Evolutionary conservation across 306 rosid genomes (phyloP).

Genomic region (Pyrus communis): DNA sequence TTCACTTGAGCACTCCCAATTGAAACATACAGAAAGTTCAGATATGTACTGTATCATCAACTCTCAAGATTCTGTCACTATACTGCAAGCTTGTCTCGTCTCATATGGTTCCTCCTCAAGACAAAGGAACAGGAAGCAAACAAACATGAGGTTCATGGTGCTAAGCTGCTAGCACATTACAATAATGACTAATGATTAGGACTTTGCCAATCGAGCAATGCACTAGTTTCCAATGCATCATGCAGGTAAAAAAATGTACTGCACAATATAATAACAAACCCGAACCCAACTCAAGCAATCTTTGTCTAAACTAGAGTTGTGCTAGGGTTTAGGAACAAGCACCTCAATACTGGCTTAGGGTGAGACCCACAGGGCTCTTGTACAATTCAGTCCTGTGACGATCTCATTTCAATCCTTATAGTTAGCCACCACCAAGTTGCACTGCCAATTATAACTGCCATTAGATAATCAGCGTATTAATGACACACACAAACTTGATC

Average conservation of each 20-base stretch:
- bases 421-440: constrained; percentile 10
- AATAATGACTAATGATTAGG: neutral
- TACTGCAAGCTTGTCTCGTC: neutral
- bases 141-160: neutral
- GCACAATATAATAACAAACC: neutral
- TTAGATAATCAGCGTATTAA: constrained; percentile 10
- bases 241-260: neutral
- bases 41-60: neutral
- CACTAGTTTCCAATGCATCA: neutral
- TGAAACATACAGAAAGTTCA: neutral
- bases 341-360: constrained; percentile 5
- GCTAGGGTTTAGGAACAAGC: constrained; percentile 10
- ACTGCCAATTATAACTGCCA: constrained; percentile 12
- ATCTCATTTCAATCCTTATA: constrained; percentile 12
- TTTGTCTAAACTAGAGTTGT: constrained; percentile 5
- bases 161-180: neutral
- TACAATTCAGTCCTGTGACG: constrained; percentile 4
- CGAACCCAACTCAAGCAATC: constrained; percentile 8
- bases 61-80: neutral
- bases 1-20: neutral
- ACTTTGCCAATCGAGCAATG: neutral
- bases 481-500: neutral
- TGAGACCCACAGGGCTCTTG: constrained; percentile 6
- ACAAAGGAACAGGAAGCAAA: neutral
- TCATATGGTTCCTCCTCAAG: neutral